Evolutionary conservation across 108 stramenopile genomes (phyloP).

Genomic region (Pelagomonas calceolata): DNA sequence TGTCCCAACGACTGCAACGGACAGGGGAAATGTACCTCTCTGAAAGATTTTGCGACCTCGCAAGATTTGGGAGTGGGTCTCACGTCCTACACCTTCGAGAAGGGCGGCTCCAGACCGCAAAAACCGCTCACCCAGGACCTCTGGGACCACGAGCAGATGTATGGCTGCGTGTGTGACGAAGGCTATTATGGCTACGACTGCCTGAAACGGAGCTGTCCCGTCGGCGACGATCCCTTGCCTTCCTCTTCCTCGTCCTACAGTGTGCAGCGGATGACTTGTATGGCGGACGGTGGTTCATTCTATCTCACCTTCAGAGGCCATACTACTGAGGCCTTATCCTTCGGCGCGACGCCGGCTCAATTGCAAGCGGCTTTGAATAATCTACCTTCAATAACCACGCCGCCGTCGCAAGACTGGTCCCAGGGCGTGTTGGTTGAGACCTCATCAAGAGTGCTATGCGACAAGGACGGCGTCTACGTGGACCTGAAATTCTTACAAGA

Average conservation of each 20-base stretch:
- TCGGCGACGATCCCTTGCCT: slow-evolving; percentile 27
- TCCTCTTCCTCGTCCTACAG: neutral
- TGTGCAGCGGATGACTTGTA: slow-evolving; percentile 47
- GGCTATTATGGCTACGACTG: slow-evolving; percentile 43
- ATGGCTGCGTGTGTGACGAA: slow-evolving; percentile 42
- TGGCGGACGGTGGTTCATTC: neutral
- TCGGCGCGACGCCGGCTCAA: slow-evolving; percentile 41
- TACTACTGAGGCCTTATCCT: slow-evolving; percentile 44
- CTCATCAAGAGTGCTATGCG: neutral
- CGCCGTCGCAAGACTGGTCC: neutral
- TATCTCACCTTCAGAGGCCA: slow-evolving; percentile 22
- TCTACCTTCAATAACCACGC: neutral
- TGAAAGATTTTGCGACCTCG: slow-evolving; percentile 44
- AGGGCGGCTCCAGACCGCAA: neutral
- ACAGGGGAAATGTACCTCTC: slow-evolving; percentile 48
- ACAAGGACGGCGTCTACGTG: slow-evolving; percentile 31
- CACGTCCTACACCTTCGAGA: slow-evolving; percentile 3
- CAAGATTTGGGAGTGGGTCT: slow-evolving; percentile 34
- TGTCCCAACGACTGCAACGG: slow-evolving; percentile 48
- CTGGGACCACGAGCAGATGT: slow-evolving; percentile 19
- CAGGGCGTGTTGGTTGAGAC: neutral
- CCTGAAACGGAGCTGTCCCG: slow-evolving; percentile 28
- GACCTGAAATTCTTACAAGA: slow-evolving; percentile 50
- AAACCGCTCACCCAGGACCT: neutral
- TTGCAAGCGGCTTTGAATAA: too few relatives aligned